phyloP scores from a whole-genome alignment of 1,284 basidiomycete species.

The Farysia itapuensis region DNA sequence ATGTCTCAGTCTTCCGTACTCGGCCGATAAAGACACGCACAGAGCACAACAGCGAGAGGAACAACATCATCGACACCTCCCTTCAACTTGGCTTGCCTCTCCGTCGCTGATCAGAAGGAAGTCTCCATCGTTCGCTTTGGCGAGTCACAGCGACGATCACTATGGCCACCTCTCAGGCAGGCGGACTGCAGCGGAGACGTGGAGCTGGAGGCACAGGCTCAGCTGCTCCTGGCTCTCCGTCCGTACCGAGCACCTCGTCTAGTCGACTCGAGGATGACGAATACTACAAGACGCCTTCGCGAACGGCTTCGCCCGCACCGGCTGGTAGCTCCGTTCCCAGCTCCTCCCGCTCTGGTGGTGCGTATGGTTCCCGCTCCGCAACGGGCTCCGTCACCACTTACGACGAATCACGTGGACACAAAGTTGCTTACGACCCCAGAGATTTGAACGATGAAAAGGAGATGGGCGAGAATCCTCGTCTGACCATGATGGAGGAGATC shows the following conservation, averaged over 20 bases:
- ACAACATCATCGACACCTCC: no score
- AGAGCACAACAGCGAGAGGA: no score
- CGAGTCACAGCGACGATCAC: no score
- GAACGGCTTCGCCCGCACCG: slow-evolving; percentile 17
- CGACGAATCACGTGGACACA: slow-evolving; percentile 38
- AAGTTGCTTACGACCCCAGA: slow-evolving; percentile 87
- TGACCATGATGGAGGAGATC: slow-evolving; percentile 97
- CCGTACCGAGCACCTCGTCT: slow-evolving; percentile 19
- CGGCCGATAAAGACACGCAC: no score
- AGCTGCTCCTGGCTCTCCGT: slow-evolving; percentile 1
- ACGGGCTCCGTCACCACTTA: slow-evolving; percentile 37
- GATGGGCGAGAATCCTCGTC: slow-evolving; percentile 73
- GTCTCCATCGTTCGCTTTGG: no score
- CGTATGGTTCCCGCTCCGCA: slow-evolving; percentile 28
- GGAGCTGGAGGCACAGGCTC: slow-evolving; percentile 18
- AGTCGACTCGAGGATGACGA: slow-evolving; percentile 22
- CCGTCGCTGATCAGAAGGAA: no score
- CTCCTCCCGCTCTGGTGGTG: slow-evolving; percentile 7
- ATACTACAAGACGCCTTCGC: slow-evolving; percentile 18
- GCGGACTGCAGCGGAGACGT: slow-evolving; percentile 29
- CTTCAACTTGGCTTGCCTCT: no score
- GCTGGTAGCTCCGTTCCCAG: slow-evolving; percentile 14
- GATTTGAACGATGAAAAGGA: slow-evolving; percentile 80
- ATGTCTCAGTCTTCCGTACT: no score
- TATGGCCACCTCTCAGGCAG: not conserved